Evolutionary conservation across 108 stramenopile genomes (phyloP).

Genomic region (Fistulifera pelliculosa): DNA sequence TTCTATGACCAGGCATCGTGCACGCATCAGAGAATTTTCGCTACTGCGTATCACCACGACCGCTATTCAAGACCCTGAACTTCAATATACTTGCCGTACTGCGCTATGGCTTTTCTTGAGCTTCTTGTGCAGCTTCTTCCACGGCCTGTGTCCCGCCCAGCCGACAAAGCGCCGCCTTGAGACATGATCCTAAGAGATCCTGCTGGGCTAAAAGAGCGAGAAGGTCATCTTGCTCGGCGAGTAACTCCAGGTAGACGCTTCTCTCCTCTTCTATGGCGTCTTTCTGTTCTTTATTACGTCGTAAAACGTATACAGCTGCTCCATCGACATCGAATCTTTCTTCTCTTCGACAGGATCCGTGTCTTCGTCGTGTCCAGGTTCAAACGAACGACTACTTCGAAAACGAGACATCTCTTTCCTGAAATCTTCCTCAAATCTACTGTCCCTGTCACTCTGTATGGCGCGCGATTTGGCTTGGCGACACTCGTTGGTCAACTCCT

Average conservation of each 20-base stretch:
- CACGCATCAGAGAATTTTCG: too few relatives aligned
- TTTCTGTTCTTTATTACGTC: constrained; percentile 44
- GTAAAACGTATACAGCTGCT: constrained; percentile 17
- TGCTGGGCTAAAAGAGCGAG: constrained; percentile 54
- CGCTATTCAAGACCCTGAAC: background rate
- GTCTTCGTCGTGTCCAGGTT: constrained; percentile 6
- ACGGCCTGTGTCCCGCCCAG: constrained; percentile 26
- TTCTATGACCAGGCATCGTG: too few relatives aligned
- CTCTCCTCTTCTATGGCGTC: constrained; percentile 53
- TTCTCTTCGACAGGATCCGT: constrained; percentile 5
- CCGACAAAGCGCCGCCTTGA: constrained; percentile 25
- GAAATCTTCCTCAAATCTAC: constrained; percentile 44
- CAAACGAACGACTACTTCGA: constrained; percentile 11
- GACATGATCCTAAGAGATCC: constrained; percentile 21
- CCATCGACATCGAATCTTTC: background rate
- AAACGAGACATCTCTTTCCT: constrained; percentile 46
- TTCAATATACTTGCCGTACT: constrained; percentile 26
- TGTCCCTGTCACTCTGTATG: constrained; percentile 38
- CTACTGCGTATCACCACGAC: too few relatives aligned
- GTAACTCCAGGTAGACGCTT: constrained; percentile 47
- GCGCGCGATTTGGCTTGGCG: constrained; percentile 20
- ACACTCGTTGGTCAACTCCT: constrained; percentile 26
- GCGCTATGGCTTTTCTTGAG: constrained; percentile 24
- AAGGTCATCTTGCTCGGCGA: constrained; percentile 59
- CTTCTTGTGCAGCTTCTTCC: constrained; percentile 24